These are phyloP conservation scores for Hypholoma sublateritium DNA, from an alignment of 768 basidiomycete species.

Conservation along the genomic window DNA sequence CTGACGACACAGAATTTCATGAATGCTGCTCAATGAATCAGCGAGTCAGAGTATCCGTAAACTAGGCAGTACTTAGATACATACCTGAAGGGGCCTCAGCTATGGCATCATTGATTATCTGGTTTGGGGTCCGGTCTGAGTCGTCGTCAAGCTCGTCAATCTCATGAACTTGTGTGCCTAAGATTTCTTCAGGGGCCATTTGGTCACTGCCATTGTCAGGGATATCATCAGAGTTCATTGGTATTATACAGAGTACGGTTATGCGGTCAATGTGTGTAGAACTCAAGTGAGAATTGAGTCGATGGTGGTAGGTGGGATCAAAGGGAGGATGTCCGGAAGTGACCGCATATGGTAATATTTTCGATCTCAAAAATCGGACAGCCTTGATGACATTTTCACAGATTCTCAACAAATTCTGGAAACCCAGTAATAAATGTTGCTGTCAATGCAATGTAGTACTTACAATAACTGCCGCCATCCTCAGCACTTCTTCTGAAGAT, in stretches of 20 bases:
- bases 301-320: too few relatives aligned
- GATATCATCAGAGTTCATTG: too few relatives aligned
- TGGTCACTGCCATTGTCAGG: not conserved
- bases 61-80: not conserved
- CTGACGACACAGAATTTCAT: not conserved
- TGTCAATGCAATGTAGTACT: not conserved
- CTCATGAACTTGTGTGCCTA: not conserved
- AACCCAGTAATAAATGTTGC: not conserved
- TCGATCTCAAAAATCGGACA: not conserved
- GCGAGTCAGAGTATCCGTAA: not conserved
- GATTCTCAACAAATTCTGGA: not conserved
- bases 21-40: not conserved
- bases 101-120: not conserved
- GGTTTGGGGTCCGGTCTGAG: not conserved
- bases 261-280: too few relatives aligned
- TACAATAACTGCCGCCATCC: not conserved
- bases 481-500: not conserved
- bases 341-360: not conserved
- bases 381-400: not conserved
- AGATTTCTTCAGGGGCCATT: not conserved
- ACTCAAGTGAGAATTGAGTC: too few relatives aligned
- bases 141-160: not conserved
- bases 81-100: not conserved
- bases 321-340: too few relatives aligned
- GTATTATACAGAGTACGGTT: too few relatives aligned